Percentiles rank a stretch among this genome's conserved stretches.
Conservation (phyloP, 1,284 basidiomycete species). For the Moesziomyces parantarcticus region DNA sequence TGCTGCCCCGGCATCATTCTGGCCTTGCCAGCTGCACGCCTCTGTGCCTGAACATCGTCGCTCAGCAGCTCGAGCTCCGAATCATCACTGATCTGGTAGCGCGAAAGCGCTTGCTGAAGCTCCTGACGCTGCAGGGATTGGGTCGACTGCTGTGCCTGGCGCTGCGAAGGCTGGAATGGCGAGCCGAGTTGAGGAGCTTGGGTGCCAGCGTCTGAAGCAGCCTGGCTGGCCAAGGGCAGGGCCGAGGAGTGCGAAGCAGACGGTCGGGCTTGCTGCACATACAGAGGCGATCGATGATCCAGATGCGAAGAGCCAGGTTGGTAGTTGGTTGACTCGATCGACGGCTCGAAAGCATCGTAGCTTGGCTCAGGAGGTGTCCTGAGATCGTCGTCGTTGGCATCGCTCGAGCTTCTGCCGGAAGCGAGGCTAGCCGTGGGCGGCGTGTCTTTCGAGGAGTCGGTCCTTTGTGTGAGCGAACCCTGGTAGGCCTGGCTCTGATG, state of each 20-base stretch:
- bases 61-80: conserved; percentile 33
- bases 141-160: conserved; percentile 1
- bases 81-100: conserved; percentile 18
- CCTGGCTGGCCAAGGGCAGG: too few species aligned
- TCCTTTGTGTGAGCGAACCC: not conserved
- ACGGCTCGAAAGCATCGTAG: conserved; percentile 14
- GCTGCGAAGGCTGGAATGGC: conserved; percentile 12
- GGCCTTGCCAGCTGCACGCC: conserved; percentile 27
- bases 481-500: not conserved
- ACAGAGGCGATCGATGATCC: not conserved
- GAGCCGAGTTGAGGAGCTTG: conserved; percentile 10
- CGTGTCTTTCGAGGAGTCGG: conserved; percentile 15
- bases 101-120: not conserved
- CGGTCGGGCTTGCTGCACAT: not conserved
- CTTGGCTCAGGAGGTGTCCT: conserved; percentile 39
- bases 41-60: conserved; percentile 19
- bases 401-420: conserved; percentile 33
- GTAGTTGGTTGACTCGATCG: not conserved
- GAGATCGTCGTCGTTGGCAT: conserved; percentile 33
- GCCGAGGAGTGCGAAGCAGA: not conserved
- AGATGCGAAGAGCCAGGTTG: not conserved
- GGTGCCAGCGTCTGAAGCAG: not conserved
- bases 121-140: not conserved
- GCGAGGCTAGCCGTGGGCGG: conserved; percentile 19
- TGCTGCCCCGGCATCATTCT: conserved; percentile 17